Evolutionary conservation across 2,329 filamentous ascomycete genomes (phyloP).

Genomic region (Ascochyta koolunga): DNA sequence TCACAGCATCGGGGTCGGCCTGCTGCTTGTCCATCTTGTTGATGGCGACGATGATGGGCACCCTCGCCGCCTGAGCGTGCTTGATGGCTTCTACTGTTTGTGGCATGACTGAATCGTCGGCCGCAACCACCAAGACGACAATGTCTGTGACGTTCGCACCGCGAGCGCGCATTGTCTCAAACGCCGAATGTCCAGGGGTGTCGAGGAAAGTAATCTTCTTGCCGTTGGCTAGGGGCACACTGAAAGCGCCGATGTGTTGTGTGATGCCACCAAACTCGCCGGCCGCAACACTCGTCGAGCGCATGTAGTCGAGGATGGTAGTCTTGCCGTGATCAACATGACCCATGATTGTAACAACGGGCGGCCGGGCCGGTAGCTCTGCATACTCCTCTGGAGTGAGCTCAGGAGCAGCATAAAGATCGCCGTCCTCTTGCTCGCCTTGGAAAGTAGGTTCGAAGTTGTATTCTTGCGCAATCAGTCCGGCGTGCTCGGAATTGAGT

Average conservation of each 20-base stretch:
- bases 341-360: slow-evolving; percentile 98
- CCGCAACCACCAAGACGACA: slow-evolving; percentile 91
- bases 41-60: slow-evolving; percentile 96
- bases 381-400: slow-evolving; percentile 66
- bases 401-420: slow-evolving; percentile 68
- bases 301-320: slow-evolving; percentile 89
- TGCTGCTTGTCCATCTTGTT: slow-evolving; percentile 95
- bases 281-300: slow-evolving; percentile 89
- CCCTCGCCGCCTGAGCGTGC: slow-evolving; percentile 83
- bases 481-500: slow-evolving; percentile 87
- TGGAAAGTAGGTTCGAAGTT: slow-evolving; percentile 86
- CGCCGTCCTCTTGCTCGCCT: slow-evolving; percentile 64
- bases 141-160: slow-evolving; percentile 97
- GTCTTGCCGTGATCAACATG: slow-evolving; percentile 99
- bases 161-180: slow-evolving; percentile 92
- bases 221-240: slow-evolving; percentile 79
- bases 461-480: slow-evolving; percentile 88
- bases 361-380: slow-evolving; percentile 74
- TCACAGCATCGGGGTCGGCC: slow-evolving; percentile 80
- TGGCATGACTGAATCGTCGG: slow-evolving; percentile 96
- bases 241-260: slow-evolving; percentile 97
- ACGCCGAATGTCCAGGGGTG: slow-evolving; percentile 94
- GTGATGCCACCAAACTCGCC: slow-evolving; percentile 96
- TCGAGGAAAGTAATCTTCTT: slow-evolving; percentile 96
- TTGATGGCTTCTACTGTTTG: slow-evolving; percentile 96